Conservation (phyloP, 2,329 filamentous ascomycete species). For the Sarocladium kiliense region DNA sequence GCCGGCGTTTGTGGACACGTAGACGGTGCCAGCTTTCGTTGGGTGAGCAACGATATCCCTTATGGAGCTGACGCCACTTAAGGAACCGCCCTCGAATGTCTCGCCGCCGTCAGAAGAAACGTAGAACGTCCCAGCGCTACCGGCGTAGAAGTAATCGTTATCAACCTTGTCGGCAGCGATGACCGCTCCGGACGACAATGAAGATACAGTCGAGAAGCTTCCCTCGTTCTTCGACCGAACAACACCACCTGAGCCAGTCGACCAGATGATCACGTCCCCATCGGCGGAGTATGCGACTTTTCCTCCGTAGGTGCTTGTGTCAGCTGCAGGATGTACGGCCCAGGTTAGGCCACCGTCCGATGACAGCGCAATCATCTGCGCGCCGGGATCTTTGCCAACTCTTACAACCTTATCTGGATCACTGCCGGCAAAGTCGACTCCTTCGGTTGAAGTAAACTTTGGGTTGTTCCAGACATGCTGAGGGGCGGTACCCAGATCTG, state of each 20-base stretch:
- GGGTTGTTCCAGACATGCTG: constrained; percentile 40
- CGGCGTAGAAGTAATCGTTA: constrained; percentile 48
- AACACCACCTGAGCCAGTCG: constrained; percentile 33
- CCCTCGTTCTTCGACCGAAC: constrained; percentile 34
- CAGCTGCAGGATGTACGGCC: constrained; percentile 40
- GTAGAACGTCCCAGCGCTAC: constrained; percentile 41
- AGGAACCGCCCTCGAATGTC: constrained; percentile 34
- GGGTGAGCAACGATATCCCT: constrained; percentile 54
- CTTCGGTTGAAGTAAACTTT: constrained; percentile 37
- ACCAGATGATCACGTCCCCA: constrained; percentile 45
- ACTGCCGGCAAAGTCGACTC: constrained; percentile 28
- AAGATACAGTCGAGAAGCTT: constrained; percentile 38
- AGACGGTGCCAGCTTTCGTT: constrained; percentile 53
- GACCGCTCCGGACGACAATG: constrained; percentile 37
- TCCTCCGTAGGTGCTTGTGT: constrained; percentile 37
- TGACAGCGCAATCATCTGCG: constrained; percentile 42
- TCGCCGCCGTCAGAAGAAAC: constrained; percentile 42
- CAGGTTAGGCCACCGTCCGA: constrained; percentile 45
- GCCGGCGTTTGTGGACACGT: constrained; percentile 49
- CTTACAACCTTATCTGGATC: constrained; percentile 28
- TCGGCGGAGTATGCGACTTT: constrained; percentile 45
- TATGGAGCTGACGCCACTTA: constrained; percentile 37
- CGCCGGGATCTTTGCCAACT: constrained; percentile 38
- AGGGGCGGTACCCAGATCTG: constrained; percentile 35
- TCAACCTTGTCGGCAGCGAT: constrained; percentile 51